Base-by-base conservation (phyloP, 352 stramenopile genomes). In the Pythium coloratum region DNA sequence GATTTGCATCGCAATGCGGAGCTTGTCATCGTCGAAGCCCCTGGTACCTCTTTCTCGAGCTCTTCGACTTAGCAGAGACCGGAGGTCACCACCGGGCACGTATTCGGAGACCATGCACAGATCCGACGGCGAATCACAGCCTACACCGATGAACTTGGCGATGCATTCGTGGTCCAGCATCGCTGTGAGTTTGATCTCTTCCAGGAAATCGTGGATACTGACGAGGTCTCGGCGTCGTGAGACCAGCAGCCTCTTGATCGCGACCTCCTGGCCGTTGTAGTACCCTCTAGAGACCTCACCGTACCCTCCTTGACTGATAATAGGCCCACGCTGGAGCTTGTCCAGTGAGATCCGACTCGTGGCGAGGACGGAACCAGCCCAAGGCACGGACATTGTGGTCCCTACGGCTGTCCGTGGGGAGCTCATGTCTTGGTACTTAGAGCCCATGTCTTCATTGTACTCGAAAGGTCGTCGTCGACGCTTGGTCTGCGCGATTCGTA, bases 1-100 rank as follows among this genome's bases (percentile, higher is more conserved):
- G 7, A 67, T 33, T 30, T 62, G 62, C 38, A 82, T 44, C 0
- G 55, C 55, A 34, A 60, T 60, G 3, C 20, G n/a, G 33, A 60
- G 33, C 13, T 60, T 60, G 2, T 49, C 34, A 24, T 53, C 16
- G 67, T 77, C 63, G 28, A 79, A 80, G 6, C 76, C 73, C 14
- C 13, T 46, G 46, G 51, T 0, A 30, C n/a, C 34, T 26, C 58
- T 1, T 9, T 67, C 42, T 56, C 12, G 32, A 32, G 28, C 63
- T 60, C 33, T 20, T 67, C 60, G 40, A 76, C 68, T 24, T 26
- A 87, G 58, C 9, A 81, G 32, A 3, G 60, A 69, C 26, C 76
- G 67, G 16, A 88, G 55, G 44, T 88, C 77, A 12, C 78, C 78
- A 12, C 71, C 72, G 18, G 65, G 59, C 76, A 86, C 76, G 28